Evolutionary conservation across 768 basidiomycete genomes (phyloP), one percentile per base, ranked within the genome.

Genomic region (Rhodosporidiobolus sp.): DNA sequence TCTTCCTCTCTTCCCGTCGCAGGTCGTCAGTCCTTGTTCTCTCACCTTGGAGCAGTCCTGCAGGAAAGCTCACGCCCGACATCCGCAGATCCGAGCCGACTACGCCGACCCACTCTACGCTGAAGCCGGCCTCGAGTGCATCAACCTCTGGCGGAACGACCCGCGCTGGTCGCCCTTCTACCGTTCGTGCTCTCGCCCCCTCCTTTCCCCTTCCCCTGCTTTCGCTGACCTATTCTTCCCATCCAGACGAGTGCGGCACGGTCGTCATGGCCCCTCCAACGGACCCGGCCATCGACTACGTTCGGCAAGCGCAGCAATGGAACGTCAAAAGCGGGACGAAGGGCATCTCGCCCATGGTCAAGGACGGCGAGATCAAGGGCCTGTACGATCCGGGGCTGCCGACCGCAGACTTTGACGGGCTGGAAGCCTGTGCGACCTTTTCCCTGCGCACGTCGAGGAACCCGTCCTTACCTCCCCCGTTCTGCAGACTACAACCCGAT

Each of bases 41-140:
- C 14, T 16, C 43, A 6, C 12, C 53, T 16, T 28, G 17, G 2
- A 43, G 38, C 38, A 7, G 8, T 7, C 38, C 7, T 14, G 14
- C 8, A 43, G 38, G 38, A 43, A 43, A 14, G 38, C 38, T 43
- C 8, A 43, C 38, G 38, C 14, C 38, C 14, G 7, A 14, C 14
- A 3, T 6, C n/a, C 28, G 7, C 53, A 60, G 59, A 43, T 80
- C 30, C 73, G 80, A 30, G 72, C 73, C 32, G 80, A 81, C 63
- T 81, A 81, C 66, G 52, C 70, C 28, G 77, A 80, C 60, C 69
- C 72, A 12, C 59, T 73, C 26, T 81, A 81, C 70, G 67, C 75
- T 11, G 35, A 43, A 10, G 59, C 80, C 50, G 81, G 81, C 0
- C 75, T 73, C 67, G 80, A 80, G 38, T 79, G 80, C 34, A 79